phyloP scores from a whole-genome alignment of 2,329 filamentous ascomycete genomes.

The Nannizzia gypsea region DNA sequence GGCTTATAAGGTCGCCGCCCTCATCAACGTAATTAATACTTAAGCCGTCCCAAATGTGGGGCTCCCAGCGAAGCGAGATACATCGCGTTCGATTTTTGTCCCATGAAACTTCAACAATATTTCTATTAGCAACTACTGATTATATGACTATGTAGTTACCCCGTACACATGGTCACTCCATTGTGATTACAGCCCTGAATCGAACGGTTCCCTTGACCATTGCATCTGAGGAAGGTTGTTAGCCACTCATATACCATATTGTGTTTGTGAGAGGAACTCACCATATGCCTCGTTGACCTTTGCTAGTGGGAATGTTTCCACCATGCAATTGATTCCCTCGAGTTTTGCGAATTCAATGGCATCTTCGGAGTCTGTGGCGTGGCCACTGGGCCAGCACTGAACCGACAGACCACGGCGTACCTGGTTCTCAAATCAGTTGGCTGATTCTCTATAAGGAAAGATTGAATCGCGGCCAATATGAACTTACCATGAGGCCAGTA shows the following conservation, averaged over 20 bases:
- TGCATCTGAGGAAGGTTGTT: conserved; percentile 2
- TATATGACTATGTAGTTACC: neutral
- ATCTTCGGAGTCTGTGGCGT: conserved; percentile 43
- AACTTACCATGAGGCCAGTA: conserved; percentile 11
- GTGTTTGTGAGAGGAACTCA: conserved; percentile 16
- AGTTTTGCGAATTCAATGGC: conserved; percentile 40
- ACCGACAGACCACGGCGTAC: conserved; percentile 39
- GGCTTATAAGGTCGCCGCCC: no score
- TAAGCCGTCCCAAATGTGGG: no score
- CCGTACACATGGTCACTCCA: conserved; percentile 4
- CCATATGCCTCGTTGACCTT: conserved; percentile 40
- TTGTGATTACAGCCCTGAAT: conserved; percentile 12
- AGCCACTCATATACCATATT: neutral
- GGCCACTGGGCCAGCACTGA: conserved; percentile 43
- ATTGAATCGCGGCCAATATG: neutral
- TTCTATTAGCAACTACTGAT: no score
- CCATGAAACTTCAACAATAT: no score
- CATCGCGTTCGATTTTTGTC: neutral
- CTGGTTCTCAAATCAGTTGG: neutral
- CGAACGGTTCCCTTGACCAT: conserved; percentile 12
- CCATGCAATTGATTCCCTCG: conserved; percentile 41
- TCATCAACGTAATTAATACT: no score
- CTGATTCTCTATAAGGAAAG: neutral
- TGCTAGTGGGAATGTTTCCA: conserved; percentile 43
- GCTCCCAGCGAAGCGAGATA: no score